These are phyloP conservation scores for Lichtheimia ornata DNA, from an alignment of 371 early-diverging fungal species.

Conservation along the genomic window DNA sequence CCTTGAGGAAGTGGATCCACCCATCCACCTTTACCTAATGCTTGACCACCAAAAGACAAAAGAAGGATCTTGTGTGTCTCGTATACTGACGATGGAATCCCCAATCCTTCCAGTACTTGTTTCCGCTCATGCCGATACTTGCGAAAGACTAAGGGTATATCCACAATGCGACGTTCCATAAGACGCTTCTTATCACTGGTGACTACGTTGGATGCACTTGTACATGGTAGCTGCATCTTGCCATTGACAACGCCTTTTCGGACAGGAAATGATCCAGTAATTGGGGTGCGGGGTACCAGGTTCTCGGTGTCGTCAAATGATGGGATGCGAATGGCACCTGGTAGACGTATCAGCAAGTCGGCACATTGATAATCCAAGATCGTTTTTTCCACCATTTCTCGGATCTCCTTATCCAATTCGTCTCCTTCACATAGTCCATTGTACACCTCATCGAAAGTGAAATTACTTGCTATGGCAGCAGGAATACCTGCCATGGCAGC, in stretches of 20 bases:
- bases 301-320: slow-evolving; percentile 51
- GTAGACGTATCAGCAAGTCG: slow-evolving; percentile 65
- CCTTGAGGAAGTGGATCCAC: slow-evolving; percentile 66
- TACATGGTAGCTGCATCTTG: slow-evolving; percentile 37
- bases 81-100: slow-evolving; percentile 60
- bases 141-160: slow-evolving; percentile 68
- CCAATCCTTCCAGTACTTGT: slow-evolving; percentile 53
- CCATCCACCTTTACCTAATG: slow-evolving; percentile 50
- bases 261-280: slow-evolving; percentile 10
- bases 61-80: slow-evolving; percentile 61
- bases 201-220: slow-evolving; percentile 33
- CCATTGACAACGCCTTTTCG: slow-evolving; percentile 48
- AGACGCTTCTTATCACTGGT: slow-evolving; percentile 6
- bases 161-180: slow-evolving; percentile 46
- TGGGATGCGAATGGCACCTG: slow-evolving; percentile 72
- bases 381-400: slow-evolving; percentile 47
- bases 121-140: slow-evolving; percentile 50
- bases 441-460: slow-evolving; percentile 79
- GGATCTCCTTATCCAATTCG: slow-evolving; percentile 51
- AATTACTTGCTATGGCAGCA: slow-evolving; percentile 72
- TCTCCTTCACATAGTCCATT: slow-evolving; percentile 62
- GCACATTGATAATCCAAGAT: slow-evolving; percentile 60
- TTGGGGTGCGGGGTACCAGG: slow-evolving; percentile 43
- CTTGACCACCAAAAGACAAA: slow-evolving; percentile 80
- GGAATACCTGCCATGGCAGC: slow-evolving; percentile 62